Evolutionary conservation across 805 yeast species (phyloP), one percentile per base, ranked within the genome.

Genomic region (Saturnispora diversa): DNA sequence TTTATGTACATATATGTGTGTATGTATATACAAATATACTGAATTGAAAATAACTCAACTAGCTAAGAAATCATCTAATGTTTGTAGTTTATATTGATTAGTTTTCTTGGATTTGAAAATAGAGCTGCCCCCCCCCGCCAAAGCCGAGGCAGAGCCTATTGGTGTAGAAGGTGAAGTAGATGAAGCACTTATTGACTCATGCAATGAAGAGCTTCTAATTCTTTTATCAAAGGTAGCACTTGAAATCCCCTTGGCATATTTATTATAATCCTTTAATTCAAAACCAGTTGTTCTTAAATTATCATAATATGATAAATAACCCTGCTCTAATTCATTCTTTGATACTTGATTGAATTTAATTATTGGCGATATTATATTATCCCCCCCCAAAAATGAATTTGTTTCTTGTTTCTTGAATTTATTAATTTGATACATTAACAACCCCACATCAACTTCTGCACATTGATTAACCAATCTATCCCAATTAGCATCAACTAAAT

Each of bases 21-120:
- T n/a, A n/a, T n/a, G n/a, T n/a, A n/a, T n/a, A n/a, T n/a, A n/a
- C n/a, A n/a, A n/a, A n/a, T n/a, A n/a, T n/a, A n/a, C n/a, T n/a
- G n/a, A 21, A 31, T 31, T 21, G 21, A 31, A 21, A n/a, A 25
- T 15, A 15, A 19, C 27, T 26, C 23, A 37, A 28, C 25, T 30
- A 19, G 31, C 39, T 11, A 88, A 78, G 56, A 88, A 88, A 46
- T 88, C 97, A 53, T 88, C 97, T 43, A 88, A 62, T 43, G 88
- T 82, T 56, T 85, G 94, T 28, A 83, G 59, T 44, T 74, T 72
- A 51, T 76, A 80, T 40, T 65, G 23, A 51, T 38, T 35, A 10
- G 6, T 20, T 3, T 34, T 25, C 23, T 35, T 35, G 15, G 19
- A n/a, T 9, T 15, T 33, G 21, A 33, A 32, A 28, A 15, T 12